phyloP scores from a whole-genome alignment of 1,284 basidiomycete genomes.

The Meira nashicola region DNA sequence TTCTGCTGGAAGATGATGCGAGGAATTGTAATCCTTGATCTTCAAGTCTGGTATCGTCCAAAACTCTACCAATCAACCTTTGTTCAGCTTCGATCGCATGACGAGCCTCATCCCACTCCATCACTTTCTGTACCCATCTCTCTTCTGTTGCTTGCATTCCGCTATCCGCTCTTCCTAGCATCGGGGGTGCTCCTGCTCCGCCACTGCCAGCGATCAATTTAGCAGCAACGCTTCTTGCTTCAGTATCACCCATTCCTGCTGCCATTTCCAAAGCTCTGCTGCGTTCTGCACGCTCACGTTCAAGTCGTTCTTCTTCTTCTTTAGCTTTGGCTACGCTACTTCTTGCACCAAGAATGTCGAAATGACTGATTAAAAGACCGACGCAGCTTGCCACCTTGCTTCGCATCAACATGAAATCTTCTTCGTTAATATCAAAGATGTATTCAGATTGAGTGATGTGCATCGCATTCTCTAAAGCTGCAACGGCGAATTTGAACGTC shows the following conservation, averaged over 20 bases:
- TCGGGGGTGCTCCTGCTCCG: conserved; percentile 12
- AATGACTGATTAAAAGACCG: conserved; percentile 91
- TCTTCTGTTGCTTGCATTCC: conserved; percentile 41
- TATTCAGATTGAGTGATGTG: conserved; percentile 76
- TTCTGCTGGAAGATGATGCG: conserved; percentile 71
- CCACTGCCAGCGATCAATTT: conserved; percentile 55
- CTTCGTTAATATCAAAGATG: conserved; percentile 80
- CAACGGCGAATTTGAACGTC: conserved; percentile 98
- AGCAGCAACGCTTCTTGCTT: conserved; percentile 55
- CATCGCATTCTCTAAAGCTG: conserved; percentile 88
- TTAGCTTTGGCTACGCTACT: conserved; percentile 47
- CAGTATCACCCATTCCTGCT: conserved; percentile 61
- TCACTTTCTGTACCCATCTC: conserved; percentile 35
- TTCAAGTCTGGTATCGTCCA: conserved; percentile 50
- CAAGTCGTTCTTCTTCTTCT: conserved; percentile 41
- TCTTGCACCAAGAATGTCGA: conserved; percentile 68
- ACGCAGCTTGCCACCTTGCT: conserved; percentile 94
- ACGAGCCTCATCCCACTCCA: conserved; percentile 44
- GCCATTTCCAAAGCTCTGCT: conserved; percentile 11
- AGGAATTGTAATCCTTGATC: conserved; percentile 49
- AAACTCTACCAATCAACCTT: conserved; percentile 45
- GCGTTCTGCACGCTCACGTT: conserved; percentile 39
- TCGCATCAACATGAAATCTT: conserved; percentile 73
- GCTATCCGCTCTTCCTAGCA: conserved; percentile 25
- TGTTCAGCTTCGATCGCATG: conserved; percentile 41